These are phyloP conservation scores for Pichia cephalocereana DNA, from an alignment of 805 yeast species.

Conservation along the genomic window DNA sequence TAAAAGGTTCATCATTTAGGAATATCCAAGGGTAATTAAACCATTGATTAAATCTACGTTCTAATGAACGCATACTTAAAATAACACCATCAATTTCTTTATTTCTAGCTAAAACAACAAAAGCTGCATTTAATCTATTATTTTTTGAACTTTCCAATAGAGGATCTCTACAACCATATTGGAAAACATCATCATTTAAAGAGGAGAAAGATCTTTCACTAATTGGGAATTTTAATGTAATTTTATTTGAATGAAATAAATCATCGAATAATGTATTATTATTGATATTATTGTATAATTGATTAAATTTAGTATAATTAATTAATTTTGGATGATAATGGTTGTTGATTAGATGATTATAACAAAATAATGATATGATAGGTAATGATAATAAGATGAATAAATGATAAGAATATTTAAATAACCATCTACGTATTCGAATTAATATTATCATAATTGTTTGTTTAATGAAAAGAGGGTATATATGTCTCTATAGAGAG, in stretches of 20 bases:
- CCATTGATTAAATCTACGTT: constrained; percentile 90
- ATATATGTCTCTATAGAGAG: no score
- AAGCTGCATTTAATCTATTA: constrained; percentile 66
- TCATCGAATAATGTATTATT: constrained; percentile 5
- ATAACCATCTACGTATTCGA: no score
- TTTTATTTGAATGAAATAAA: constrained; percentile 8
- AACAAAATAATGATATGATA: no score
- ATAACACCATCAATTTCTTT: constrained; percentile 71
- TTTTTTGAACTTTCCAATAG: constrained; percentile 12
- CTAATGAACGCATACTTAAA: constrained; percentile 63
- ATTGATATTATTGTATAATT: no score
- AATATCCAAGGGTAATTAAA: constrained; percentile 89
- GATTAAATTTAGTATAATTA: no score
- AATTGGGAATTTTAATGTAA: constrained; percentile 17
- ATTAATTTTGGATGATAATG: no score
- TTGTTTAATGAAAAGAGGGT: no score
- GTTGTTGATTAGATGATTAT: no score
- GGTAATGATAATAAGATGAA: no score
- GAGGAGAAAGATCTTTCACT: constrained; percentile 20
- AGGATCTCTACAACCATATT: constrained; percentile 26
- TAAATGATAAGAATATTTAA: no score
- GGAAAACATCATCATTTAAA: constrained; percentile 23
- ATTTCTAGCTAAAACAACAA: constrained; percentile 78
- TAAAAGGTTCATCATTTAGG: constrained; percentile 71
- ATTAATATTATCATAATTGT: no score